phyloP scores from a whole-genome alignment of 306 rosid species.

The Castanospermum australe region DNA sequence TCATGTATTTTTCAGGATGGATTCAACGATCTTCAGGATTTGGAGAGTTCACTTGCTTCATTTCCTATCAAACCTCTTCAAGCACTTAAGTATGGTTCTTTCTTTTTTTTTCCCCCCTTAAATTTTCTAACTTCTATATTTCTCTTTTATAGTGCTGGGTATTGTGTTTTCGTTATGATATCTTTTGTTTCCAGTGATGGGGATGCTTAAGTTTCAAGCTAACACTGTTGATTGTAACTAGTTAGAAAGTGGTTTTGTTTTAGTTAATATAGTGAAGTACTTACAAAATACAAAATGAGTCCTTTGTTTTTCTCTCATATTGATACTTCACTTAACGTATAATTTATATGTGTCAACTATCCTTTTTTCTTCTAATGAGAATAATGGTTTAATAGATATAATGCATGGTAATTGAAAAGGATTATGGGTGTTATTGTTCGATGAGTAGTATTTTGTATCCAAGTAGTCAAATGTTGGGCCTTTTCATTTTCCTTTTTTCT shows the following conservation, averaged over 20 bases:
- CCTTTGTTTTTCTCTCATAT: background rate
- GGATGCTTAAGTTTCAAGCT: slow-evolving; percentile 12
- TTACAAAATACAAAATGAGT: background rate
- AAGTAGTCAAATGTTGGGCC: too few relatives aligned
- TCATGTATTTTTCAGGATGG: slow-evolving; percentile 66
- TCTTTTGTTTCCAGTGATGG: background rate
- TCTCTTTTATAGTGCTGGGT: background rate
- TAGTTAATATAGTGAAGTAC: slow-evolving; percentile 11
- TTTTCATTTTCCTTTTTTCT: background rate
- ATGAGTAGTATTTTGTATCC: background rate
- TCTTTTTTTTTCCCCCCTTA: background rate
- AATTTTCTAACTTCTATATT: background rate
- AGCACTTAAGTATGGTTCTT: slow-evolving; percentile 78
- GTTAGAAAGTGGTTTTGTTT: background rate
- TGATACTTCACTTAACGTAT: background rate
- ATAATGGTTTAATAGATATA: too few relatives aligned
- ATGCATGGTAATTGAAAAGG: background rate
- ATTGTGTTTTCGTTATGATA: slow-evolving; percentile 1
- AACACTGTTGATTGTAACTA: background rate
- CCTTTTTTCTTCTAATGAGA: background rate
- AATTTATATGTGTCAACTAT: background rate
- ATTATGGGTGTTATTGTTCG: too few relatives aligned
- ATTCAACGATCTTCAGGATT: slow-evolving; percentile 66
- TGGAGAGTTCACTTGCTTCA: slow-evolving; percentile 85
- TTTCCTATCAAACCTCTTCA: slow-evolving; percentile 84